A percentile compares a stretch with the other conserved stretches of the same genome.
Conservation (phyloP, 2,329 filamentous ascomycete genomes). For the Chaetomiaceae sp. region DNA sequence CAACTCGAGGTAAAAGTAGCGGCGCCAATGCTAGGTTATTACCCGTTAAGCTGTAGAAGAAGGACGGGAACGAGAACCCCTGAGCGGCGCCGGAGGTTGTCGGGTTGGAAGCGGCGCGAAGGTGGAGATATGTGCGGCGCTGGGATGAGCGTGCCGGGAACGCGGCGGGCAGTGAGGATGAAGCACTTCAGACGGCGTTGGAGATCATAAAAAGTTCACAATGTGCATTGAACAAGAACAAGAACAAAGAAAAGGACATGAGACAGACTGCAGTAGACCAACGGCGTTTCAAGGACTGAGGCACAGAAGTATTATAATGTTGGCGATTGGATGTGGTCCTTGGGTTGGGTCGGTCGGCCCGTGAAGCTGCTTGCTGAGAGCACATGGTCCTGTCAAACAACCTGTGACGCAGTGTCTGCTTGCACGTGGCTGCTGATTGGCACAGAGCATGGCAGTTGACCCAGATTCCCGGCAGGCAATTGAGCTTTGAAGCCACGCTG, state of each 20-base stretch:
- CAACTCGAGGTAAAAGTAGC: background rate
- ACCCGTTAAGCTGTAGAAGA: background rate
- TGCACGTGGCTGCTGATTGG: constrained; percentile 18
- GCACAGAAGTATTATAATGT: background rate
- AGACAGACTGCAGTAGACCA: background rate
- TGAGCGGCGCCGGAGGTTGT: background rate
- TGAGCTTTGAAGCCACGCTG: too few relatives aligned
- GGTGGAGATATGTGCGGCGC: background rate
- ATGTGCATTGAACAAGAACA: background rate
- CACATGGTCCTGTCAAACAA: constrained; percentile 12
- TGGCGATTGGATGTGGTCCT: background rate
- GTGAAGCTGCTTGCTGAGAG: background rate
- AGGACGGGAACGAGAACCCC: background rate
- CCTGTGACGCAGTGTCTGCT: constrained; percentile 20
- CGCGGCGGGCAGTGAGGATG: background rate
- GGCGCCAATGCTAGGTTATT: constrained; percentile 14
- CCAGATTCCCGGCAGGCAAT: constrained; percentile 5
- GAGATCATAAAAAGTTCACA: background rate
- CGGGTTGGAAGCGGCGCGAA: background rate
- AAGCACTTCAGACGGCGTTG: background rate
- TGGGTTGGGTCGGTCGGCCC: constrained; percentile 8
- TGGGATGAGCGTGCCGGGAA: background rate
- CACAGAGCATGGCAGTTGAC: background rate
- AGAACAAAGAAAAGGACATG: background rate
- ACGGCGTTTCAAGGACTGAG: constrained; percentile 10